phyloP scores from a whole-genome alignment of 2,329 filamentous ascomycete genomes.

The Plectosphaerella plurivora region DNA sequence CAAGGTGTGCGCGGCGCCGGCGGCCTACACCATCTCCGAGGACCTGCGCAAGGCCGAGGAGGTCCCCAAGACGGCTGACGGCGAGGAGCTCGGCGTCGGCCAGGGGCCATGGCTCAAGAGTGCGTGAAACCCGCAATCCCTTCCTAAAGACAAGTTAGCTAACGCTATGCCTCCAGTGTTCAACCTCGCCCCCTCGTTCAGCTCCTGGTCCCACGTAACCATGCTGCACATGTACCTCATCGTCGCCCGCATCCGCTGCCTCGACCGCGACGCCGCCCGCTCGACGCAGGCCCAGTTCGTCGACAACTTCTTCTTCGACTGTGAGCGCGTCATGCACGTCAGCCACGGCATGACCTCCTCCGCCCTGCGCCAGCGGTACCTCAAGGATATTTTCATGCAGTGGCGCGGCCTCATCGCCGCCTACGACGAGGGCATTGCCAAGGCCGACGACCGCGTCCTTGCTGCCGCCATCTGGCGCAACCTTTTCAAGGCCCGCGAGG shows the following conservation, averaged over 20 bases:
- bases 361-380: constrained; percentile 57
- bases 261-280: constrained; percentile 64
- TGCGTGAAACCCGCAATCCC: constrained; percentile 32
- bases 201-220: constrained; percentile 91
- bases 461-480: constrained; percentile 90
- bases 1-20: constrained; percentile 67
- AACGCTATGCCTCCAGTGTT: constrained; percentile 52
- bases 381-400: constrained; percentile 88
- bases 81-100: constrained; percentile 76
- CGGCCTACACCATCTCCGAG: constrained; percentile 72
- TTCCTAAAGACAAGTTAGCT: neutral
- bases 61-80: constrained; percentile 68
- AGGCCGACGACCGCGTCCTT: constrained; percentile 67
- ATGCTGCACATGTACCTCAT: constrained; percentile 96
- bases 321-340: constrained; percentile 77
- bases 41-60: constrained; percentile 60
- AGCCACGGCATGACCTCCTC: constrained; percentile 66
- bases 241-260: constrained; percentile 74
- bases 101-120: constrained; percentile 78
- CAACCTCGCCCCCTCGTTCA: constrained; percentile 79
- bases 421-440: constrained; percentile 76
- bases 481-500: constrained; percentile 67
- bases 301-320: constrained; percentile 92
- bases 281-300: constrained; percentile 86
- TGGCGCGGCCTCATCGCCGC: constrained; percentile 85